A percentile compares a stretch with the other conserved stretches of the same genome.
Conservation (phyloP, 2,329 filamentous ascomycete species). For the Helminthosporium solani region DNA sequence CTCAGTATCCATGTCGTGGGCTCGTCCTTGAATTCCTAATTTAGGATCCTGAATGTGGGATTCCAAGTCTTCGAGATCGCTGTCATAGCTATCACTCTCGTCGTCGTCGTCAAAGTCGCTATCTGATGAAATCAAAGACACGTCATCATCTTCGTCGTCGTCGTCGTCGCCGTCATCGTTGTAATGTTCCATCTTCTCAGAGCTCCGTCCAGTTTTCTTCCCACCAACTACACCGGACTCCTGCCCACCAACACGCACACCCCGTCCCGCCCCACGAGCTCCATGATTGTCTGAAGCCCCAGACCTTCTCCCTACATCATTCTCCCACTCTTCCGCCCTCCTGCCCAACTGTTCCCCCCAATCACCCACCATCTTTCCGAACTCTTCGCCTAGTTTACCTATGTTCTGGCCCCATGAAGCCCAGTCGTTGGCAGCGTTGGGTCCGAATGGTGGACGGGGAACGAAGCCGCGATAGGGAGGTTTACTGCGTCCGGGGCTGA, state of each 20-base stretch:
- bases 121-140: constrained; percentile 25
- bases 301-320: constrained; percentile 17
- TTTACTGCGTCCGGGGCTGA: constrained; percentile 10
- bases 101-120: constrained; percentile 15
- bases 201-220: constrained; percentile 21
- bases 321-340: constrained; percentile 20
- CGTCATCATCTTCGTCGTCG: constrained; percentile 16
- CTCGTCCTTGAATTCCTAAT: constrained; percentile 15
- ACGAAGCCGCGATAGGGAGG: not conserved
- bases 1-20: constrained; percentile 25
- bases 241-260: not conserved
- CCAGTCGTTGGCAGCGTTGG: constrained; percentile 12
- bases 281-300: constrained; percentile 32
- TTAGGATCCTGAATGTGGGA: too few species aligned
- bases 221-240: not conserved
- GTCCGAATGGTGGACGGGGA: not conserved
- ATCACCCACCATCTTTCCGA: constrained; percentile 31
- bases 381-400: constrained; percentile 34
- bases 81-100: constrained; percentile 17
- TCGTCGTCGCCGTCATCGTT: constrained; percentile 19
- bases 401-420: constrained; percentile 18
- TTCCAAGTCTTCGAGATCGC: too few species aligned
- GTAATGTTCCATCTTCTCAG: constrained; percentile 12
- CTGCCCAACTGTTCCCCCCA: constrained; percentile 35
- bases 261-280: constrained; percentile 21